A percentile compares a stretch with the other conserved stretches of the same genome.
Evolutionary conservation across 257 asterid species (phyloP).

Genomic region (Ligustrum vulgare): DNA sequence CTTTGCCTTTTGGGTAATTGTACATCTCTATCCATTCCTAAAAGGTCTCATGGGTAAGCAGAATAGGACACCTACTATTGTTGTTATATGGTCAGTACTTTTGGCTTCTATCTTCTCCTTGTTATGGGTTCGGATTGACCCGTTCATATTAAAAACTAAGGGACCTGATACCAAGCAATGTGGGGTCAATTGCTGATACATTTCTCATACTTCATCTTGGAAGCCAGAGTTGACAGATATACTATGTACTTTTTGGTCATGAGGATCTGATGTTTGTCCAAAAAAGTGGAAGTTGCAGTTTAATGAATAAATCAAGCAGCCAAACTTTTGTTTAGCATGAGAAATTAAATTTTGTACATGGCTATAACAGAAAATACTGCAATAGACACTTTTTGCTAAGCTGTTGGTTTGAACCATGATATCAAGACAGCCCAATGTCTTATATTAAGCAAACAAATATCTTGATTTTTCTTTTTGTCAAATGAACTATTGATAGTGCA

Average conservation of each 20-base stretch:
- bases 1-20: slow-evolving; percentile 91
- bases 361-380: slow-evolving; percentile 22
- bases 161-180: slow-evolving; percentile 84
- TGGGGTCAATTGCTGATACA: slow-evolving; percentile 78
- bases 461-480: not conserved
- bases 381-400: slow-evolving; percentile 15
- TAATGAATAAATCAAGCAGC: slow-evolving; percentile 34
- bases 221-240: slow-evolving; percentile 13
- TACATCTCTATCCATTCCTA: slow-evolving; percentile 90
- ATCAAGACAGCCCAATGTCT: not conserved
- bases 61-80: slow-evolving; percentile 89
- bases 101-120: slow-evolving; percentile 86
- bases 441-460: not conserved
- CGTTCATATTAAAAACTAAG: slow-evolving; percentile 66
- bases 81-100: slow-evolving; percentile 81
- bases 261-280: slow-evolving; percentile 28
- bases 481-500: not conserved
- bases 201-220: slow-evolving; percentile 14
- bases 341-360: slow-evolving; percentile 36
- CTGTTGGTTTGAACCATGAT: slow-evolving; percentile 1
- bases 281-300: slow-evolving; percentile 25
- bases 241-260: slow-evolving; percentile 23
- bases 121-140: slow-evolving; percentile 89
- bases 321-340: slow-evolving; percentile 30
- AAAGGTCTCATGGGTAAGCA: slow-evolving; percentile 91